Conservation (phyloP, 2,329 filamentous ascomycete genomes). For the Colletotrichum sublineola region DNA sequence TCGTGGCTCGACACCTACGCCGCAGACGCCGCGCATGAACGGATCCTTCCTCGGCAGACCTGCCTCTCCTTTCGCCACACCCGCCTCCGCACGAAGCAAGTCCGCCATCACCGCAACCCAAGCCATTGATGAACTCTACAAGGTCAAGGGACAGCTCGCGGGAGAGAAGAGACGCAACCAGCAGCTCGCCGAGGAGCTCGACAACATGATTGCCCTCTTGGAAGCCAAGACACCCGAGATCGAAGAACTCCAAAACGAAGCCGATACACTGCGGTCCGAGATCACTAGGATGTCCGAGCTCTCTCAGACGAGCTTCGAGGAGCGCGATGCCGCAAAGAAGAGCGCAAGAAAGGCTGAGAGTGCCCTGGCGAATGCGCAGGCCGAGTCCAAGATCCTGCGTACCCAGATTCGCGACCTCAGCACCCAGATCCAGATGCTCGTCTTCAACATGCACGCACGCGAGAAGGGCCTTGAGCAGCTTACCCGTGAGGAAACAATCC, state of each 20-base stretch:
- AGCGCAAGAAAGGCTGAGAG: constrained; percentile 83
- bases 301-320: constrained; percentile 84
- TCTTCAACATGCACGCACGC: constrained; percentile 86
- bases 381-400: constrained; percentile 83
- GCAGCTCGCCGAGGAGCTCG: constrained; percentile 80
- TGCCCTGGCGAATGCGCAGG: constrained; percentile 72
- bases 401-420: constrained; percentile 91
- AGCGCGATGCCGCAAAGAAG: constrained; percentile 83
- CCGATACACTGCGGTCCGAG: constrained; percentile 83
- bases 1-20: constrained; percentile 65
- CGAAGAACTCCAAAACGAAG: constrained; percentile 85
- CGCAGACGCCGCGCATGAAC: constrained; percentile 73
- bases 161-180: constrained; percentile 81
- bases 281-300: constrained; percentile 88
- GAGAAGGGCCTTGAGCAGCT: constrained; percentile 83
- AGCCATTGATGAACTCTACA: constrained; percentile 74
- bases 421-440: constrained; percentile 88
- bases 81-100: constrained; percentile 69
- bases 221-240: constrained; percentile 91
- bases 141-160: constrained; percentile 79
- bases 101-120: constrained; percentile 71
- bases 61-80: constrained; percentile 74
- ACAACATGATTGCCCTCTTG: constrained; percentile 87
- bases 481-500: constrained; percentile 77
- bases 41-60: constrained; percentile 66